These are phyloP conservation scores for Candida mesenterica DNA, from an alignment of 1,139 yeast genomes.

Conservation along the genomic window DNA sequence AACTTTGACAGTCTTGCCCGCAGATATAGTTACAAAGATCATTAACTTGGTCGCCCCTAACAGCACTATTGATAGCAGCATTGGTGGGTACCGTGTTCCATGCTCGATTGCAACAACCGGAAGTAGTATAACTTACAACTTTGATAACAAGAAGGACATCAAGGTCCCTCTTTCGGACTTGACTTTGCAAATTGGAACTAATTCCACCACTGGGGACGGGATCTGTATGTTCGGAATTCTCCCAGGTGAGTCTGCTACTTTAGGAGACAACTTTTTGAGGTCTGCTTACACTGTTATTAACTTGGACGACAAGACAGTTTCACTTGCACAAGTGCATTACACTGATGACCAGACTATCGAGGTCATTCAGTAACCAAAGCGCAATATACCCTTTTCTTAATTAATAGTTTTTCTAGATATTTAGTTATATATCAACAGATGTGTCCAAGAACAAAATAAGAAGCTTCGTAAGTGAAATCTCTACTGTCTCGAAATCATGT, in stretches of 20 bases:
- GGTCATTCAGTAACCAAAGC: conserved; percentile 11
- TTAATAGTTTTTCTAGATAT: no score
- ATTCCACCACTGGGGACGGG: conserved; percentile 11
- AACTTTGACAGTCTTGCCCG: conserved; percentile 31
- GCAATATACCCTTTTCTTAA: background rate
- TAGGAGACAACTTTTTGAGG: conserved; percentile 41
- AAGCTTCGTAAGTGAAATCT: no score
- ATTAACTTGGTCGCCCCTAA: conserved; percentile 17
- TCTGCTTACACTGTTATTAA: conserved; percentile 37
- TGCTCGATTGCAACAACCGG: conserved; percentile 28
- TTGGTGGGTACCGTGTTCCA: conserved; percentile 25
- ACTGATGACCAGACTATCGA: conserved; percentile 25
- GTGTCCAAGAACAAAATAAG: background rate
- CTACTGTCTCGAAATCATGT: no score
- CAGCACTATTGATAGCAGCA: conserved; percentile 16
- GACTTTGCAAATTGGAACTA: conserved; percentile 17
- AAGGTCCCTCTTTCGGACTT: conserved; percentile 26
- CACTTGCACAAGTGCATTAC: conserved; percentile 38
- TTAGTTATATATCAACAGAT: no score
- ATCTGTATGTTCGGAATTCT: conserved; percentile 18
- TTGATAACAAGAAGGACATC: conserved; percentile 22
- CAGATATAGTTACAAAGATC: conserved; percentile 16
- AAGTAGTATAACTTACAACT: conserved; percentile 26
- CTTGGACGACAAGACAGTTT: conserved; percentile 36
- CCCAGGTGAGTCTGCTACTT: conserved; percentile 17